These are phyloP conservation scores for Botryotinia convoluta DNA, from an alignment of 2,329 filamentous ascomycete species.

Conservation along the genomic window DNA sequence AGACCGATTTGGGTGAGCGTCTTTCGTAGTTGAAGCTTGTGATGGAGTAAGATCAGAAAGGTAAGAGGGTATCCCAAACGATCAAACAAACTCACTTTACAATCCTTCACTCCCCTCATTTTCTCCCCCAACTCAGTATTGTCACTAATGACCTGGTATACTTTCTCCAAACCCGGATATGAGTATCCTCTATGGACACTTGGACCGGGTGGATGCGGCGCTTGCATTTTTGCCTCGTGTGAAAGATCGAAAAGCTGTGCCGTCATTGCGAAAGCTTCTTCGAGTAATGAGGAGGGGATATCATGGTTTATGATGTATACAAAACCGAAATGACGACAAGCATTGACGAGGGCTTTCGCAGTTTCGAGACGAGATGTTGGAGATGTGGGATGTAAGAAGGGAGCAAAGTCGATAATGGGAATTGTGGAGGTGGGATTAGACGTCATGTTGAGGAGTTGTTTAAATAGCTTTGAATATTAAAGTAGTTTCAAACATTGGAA, in stretches of 20 bases:
- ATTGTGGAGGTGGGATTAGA: constrained; percentile 14
- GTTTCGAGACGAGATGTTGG: constrained; percentile 35
- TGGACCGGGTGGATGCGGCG: constrained; percentile 49
- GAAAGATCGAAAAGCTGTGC: constrained; percentile 46
- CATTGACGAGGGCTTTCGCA: constrained; percentile 43
- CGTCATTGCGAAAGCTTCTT: constrained; percentile 46
- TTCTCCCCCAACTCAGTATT: constrained; percentile 44
- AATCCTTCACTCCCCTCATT: constrained; percentile 48
- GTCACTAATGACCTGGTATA: constrained; percentile 46
- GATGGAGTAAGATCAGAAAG: neutral
- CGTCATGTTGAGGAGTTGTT: neutral
- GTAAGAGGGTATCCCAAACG: too few relatives aligned
- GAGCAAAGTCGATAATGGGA: constrained; percentile 32
- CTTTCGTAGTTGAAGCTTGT: neutral
- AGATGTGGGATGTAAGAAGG: constrained; percentile 23
- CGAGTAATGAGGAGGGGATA: constrained; percentile 41
- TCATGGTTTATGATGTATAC: constrained; percentile 49
- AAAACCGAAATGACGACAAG: constrained; percentile 47
- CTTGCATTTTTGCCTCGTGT: constrained; percentile 47
- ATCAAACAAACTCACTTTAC: constrained; percentile 44
- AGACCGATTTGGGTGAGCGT: neutral
- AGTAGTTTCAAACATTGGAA: neutral
- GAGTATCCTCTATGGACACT: constrained; percentile 55
- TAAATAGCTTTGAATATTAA: neutral
- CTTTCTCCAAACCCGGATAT: constrained; percentile 53